Percentiles rank a stretch among this genome's conserved stretches.
Evolutionary conservation across 495 filamentous ascomycete genomes (phyloP).

Genomic region (Hypoxylon lienhwacheense): DNA sequence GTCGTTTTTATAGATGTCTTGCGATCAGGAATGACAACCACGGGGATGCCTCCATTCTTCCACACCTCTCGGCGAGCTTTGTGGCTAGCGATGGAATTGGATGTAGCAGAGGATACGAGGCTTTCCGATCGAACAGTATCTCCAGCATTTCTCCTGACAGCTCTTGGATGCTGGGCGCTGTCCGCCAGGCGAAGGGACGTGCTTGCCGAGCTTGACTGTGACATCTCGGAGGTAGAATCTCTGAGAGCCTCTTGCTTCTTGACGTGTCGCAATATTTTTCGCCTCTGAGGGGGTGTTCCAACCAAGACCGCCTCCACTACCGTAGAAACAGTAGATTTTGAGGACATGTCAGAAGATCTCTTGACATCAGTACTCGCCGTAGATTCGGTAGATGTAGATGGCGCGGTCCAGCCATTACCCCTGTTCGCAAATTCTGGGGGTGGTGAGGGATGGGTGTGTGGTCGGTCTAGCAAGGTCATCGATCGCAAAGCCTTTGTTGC

Average conservation of each 20-base stretch:
- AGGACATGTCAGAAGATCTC: slow-evolving; percentile 64
- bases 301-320: slow-evolving; percentile 71
- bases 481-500: slow-evolving; percentile 53
- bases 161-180: slow-evolving; percentile 29
- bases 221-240: slow-evolving; percentile 58
- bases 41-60: slow-evolving; percentile 61
- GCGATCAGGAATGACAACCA: slow-evolving; percentile 72
- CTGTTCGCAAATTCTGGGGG: slow-evolving; percentile 30
- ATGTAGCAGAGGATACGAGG: slow-evolving; percentile 60
- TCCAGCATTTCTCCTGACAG: slow-evolving; percentile 22
- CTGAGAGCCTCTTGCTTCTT: slow-evolving; percentile 59
- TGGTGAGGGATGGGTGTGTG: slow-evolving; percentile 45
- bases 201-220: slow-evolving; percentile 50
- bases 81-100: slow-evolving; percentile 56
- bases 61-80: slow-evolving; percentile 59
- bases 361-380: slow-evolving; percentile 51
- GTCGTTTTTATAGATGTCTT: slow-evolving; percentile 65
- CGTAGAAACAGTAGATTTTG: slow-evolving; percentile 62
- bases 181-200: slow-evolving; percentile 39
- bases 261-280: slow-evolving; percentile 67
- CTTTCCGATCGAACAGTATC: slow-evolving; percentile 56
- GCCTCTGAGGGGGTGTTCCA: slow-evolving; percentile 58
- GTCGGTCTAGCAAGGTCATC: slow-evolving; percentile 52
- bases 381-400: slow-evolving; percentile 46
- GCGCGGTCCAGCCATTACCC: slow-evolving; percentile 36